Conservation (phyloP, 2,329 filamentous ascomycete species). For the Neonectria punicea region DNA sequence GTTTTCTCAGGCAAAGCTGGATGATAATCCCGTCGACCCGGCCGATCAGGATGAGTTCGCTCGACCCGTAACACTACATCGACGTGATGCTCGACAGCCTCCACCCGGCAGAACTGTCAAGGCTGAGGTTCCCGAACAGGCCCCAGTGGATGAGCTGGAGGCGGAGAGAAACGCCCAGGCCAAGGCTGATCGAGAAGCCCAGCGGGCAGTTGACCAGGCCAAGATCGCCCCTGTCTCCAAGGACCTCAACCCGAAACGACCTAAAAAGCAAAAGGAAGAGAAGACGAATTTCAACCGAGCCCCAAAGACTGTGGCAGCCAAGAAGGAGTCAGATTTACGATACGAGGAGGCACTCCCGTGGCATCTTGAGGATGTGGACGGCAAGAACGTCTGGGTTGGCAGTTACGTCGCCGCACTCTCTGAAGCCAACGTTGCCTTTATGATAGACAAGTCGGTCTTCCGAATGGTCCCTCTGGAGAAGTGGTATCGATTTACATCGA, state of each 20-base stretch:
- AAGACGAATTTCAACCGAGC: constrained; percentile 88
- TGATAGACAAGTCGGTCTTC: constrained; percentile 76
- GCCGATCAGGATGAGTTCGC: constrained; percentile 81
- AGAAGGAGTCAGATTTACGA: constrained; percentile 76
- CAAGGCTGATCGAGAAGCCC: constrained; percentile 83
- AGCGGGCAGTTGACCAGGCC: constrained; percentile 86
- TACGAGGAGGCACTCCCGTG: constrained; percentile 97
- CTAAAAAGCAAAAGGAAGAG: constrained; percentile 78
- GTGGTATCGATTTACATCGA: constrained; percentile 89
- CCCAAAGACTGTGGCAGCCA: constrained; percentile 83
- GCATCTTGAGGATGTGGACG: constrained; percentile 96
- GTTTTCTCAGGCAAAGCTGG: constrained; percentile 69
- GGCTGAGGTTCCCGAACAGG: constrained; percentile 61
- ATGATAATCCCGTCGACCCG: constrained; percentile 73
- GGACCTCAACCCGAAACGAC: constrained; percentile 60
- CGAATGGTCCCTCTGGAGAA: constrained; percentile 93
- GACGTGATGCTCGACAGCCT: constrained; percentile 82
- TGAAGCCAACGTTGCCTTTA: constrained; percentile 82
- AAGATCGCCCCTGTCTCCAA: constrained; percentile 89
- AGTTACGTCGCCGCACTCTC: constrained; percentile 91
- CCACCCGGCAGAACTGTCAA: constrained; percentile 72
- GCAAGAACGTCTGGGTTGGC: constrained; percentile 93
- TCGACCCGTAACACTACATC: constrained; percentile 87
- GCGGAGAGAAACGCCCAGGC: constrained; percentile 73
- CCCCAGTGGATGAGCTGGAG: constrained; percentile 65